Evolutionary conservation across 768 basidiomycete genomes (phyloP), one percentile per base, ranked within the genome.

Genomic region (Amanita subjunquillea): DNA sequence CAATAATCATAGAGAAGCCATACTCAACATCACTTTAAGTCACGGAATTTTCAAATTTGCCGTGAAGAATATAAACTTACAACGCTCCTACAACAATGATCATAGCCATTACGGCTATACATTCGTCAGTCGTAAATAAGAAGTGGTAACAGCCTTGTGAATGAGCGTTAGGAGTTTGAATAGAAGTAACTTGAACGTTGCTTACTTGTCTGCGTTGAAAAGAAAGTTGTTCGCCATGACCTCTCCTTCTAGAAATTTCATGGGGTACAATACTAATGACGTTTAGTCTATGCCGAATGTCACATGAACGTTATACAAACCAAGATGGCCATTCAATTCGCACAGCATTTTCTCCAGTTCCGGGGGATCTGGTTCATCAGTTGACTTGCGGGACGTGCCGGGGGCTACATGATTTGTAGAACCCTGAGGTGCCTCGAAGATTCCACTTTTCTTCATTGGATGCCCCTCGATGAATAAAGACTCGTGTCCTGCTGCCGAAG

Each of bases 151-250:
- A 91, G 57, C 59, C 87, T 84, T 37, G 22, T 17, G 40, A 59
- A n/a, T 64, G 41, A 20, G n/a, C n/a, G 23, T 30, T 39, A 5
- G 22, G 23, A 39, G 17, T 27, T 12, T 36, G 13, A 2, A 27
- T 38, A 17, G 44, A 32, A 13, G 13, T 34, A 34, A 40, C 30
- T 39, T 23, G 3, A 17, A 27, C 9, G 42, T 9, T 8, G 63
- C 75, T 54, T 56, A 85, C 87, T 78, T 76, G 62, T 95, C 93
- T 27, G 90, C 80, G 61, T 88, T 90, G 69, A 95, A 95, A 55
- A 96, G 69, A 72, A 96, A 95, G 65, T 98, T 97, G 58, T 94
- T 86, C 5, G 87, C 84, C 1, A 81, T 74, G 62, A 95, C 91
- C 67, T 97, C 94, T n/a, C 81, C 87, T 66, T 97, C 94, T 55